Evolutionary conservation across 2,329 filamentous ascomycete species (phyloP), one percentile per base, ranked within the genome.

Genomic region (Apiospora aurea): DNA sequence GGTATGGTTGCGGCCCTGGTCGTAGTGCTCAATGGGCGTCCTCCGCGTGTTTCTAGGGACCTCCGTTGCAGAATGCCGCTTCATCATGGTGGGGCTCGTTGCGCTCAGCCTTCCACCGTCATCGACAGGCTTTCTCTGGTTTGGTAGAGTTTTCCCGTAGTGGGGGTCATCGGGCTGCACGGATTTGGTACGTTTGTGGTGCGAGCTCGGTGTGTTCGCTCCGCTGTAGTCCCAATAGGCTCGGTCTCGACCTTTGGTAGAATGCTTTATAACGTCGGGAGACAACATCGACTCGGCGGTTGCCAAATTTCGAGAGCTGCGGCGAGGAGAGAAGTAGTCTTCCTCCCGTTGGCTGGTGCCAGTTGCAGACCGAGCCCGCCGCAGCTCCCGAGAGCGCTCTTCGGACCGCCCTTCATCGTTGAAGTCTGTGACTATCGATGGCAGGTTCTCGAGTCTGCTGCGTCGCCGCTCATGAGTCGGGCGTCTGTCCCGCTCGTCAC

Each of bases 261-360:
- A 72, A 57, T 80, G 75, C 70, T 80, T 78, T 53, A 85, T 79
- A 6, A 83, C 76, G 73, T 88, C 86, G 38, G 87, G 86, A 10
- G 87, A 86, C 24, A 87, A 79, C 69, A 84, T 82, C 41, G 80
- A 83, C 43, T 84, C 85, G 38, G 77, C 80, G 11, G 57, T 29
- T 53, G 72, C 74, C 44, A 74, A 57, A 16, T 66, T 67, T 21
- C 77, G 76, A 43, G 77, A 76, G 70, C 75, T 76, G 46, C 73
- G 72, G 14, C 77, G 76, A 26, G 79, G 76, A 18, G 78, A 78
- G 49, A 81, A 81, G 53, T 81, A 81, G 74, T 83, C 82, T 67
- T 84, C 83, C 72, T 49, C 74, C 74, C 69, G 73, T 34, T 72
- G 72, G 14, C 78, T 76, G 41, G 72, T 71, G 29, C 76, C 75